phyloP scores from a whole-genome alignment of 2,329 filamentous ascomycete genomes.

The Sporothrix sp. region DNA sequence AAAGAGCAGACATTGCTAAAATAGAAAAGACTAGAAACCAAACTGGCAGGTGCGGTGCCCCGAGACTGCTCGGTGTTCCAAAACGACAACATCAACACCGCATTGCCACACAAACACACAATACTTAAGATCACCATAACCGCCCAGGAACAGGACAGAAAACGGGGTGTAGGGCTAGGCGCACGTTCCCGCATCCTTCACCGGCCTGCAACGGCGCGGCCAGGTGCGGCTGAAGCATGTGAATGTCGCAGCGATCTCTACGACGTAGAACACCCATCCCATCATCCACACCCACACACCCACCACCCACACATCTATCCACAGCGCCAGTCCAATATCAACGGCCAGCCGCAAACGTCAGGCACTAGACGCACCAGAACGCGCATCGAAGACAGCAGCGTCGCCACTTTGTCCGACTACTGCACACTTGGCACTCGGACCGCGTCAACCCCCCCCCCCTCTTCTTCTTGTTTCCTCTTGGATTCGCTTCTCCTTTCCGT shows the following conservation, averaged over 20 bases:
- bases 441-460: not conserved
- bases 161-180: not conserved
- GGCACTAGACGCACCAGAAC: not conserved
- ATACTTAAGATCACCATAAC: too few relatives aligned
- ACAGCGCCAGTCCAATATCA: not conserved
- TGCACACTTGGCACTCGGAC: not conserved
- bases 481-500: too few relatives aligned
- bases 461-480: not conserved
- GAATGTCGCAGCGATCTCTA: not conserved
- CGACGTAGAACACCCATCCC: too few relatives aligned
- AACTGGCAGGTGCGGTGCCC: too few relatives aligned
- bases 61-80: too few relatives aligned
- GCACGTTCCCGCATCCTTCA: not conserved
- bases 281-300: too few relatives aligned
- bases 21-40: too few relatives aligned
- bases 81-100: not conserved
- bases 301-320: not conserved
- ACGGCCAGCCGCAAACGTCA: not conserved
- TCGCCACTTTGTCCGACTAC: too few relatives aligned
- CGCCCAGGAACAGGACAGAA: too few relatives aligned
- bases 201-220: not conserved
- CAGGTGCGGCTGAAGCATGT: slow-evolving; percentile 1
- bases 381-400: not conserved
- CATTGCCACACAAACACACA: not conserved
- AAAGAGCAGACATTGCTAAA: too few relatives aligned